phyloP scores from a whole-genome alignment of 2,329 filamentous ascomycete genomes.

The Calycina herbarum region DNA sequence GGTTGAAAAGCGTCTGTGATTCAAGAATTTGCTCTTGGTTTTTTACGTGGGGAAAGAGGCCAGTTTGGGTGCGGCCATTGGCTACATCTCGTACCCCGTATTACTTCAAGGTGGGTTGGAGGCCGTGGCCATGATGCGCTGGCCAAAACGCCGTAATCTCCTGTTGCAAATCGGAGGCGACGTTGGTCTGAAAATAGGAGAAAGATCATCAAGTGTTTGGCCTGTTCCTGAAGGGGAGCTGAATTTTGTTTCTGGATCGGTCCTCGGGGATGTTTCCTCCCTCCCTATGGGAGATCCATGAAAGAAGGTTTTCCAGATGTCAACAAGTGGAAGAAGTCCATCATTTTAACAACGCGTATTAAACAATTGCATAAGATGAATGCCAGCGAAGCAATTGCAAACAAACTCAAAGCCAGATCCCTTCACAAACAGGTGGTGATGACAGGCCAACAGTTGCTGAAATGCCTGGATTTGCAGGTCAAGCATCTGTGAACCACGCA shows the following conservation, averaged over 20 bases:
- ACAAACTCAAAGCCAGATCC: background rate
- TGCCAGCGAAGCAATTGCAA: conserved; percentile 2
- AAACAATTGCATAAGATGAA: background rate
- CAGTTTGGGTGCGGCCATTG: background rate
- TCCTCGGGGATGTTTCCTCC: background rate
- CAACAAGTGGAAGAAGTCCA: background rate
- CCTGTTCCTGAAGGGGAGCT: background rate
- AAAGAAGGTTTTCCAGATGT: background rate
- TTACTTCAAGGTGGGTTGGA: background rate
- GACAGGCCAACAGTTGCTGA: too few species aligned
- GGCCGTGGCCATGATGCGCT: background rate
- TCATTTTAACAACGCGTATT: background rate
- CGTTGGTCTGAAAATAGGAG: background rate
- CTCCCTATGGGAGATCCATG: background rate
- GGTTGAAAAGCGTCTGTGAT: background rate
- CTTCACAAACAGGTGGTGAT: conserved; percentile 1
- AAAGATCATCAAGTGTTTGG: background rate
- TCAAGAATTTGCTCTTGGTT: background rate
- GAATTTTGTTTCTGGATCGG: background rate
- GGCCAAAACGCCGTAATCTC: background rate
- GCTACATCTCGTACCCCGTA: background rate
- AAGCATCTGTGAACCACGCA: background rate
- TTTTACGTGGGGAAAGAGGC: background rate
- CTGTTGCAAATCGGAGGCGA: background rate
- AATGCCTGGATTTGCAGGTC: too few species aligned